Base-by-base conservation (phyloP, 495 filamentous ascomycete species). In the Hypoxylon lienhwacheense region DNA sequence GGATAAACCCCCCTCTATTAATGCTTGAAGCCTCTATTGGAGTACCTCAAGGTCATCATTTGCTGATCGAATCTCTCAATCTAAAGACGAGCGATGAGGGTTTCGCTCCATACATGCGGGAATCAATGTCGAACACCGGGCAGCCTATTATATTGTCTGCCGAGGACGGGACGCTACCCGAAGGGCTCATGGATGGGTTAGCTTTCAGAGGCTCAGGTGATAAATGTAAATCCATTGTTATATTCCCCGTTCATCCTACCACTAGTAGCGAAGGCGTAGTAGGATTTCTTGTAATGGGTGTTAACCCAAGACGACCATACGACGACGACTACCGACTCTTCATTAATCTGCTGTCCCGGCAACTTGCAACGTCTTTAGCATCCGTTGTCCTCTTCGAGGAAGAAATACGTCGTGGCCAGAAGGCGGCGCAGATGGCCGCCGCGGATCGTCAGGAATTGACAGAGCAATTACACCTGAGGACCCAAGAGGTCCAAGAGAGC, bases 351-450 rank as follows among this genome's bases (percentile, higher is more conserved):
- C 69, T 89, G 12, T 83, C 80, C 32, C 77, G 85, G 8, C 86
- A 88, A 56, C 70, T 88, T 6, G 83, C 82, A 6, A 89, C 86
- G 1, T 84, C 83, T 5, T 76, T 88, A 61, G 85, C 85, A 7
- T 86, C 84, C 0, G 85, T 88, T 6, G 83, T 88, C 0, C 63
- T 89, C 4, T 87, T 87, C 47, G 85, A 88, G 56, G 85, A 88
- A 52, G 86, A 89, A 61, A 88, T 88, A 53, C 77, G 77, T 42
- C 70, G 85, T 39, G 85, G 85, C 11, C 78, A 85, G 66, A 73
- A 73, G 53, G 86, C 85, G 3, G 85, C 85, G 11, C 78, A 78
- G 16, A 69, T 86, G 28, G 85, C 85, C 8, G 81, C 82, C 6
- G 69, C 82, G 28, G 83, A 89, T 66, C 77, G 82, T 2, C 80